Evolutionary conservation across 305 asterid species (phyloP), one percentile per base, ranked within the genome.

Genomic region (Plantago coronopus): DNA sequence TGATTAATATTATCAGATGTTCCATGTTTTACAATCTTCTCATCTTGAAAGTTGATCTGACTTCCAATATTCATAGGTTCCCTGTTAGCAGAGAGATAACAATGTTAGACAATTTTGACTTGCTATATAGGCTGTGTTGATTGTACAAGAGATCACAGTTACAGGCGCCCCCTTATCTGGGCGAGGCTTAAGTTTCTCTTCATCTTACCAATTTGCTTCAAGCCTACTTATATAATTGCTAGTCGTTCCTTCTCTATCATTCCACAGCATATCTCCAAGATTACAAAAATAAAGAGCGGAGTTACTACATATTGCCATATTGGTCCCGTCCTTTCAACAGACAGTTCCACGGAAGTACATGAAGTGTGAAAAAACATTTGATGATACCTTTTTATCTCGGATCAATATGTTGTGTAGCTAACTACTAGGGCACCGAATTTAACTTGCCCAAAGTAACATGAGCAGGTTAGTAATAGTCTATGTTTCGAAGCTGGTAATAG

Each of bases 41-140:
- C 15, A 38, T 69, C 21, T 42, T 9, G 34, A 21, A 34, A 27
- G 6, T 43, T 61, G 72, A 47, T 58, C 66, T 62, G 61, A 51
- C 19, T 8, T 61, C 25, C 18, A 62, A 55, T 48, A 10, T 56
- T 64, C 47, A 57, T 34, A 40, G 53, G 64, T 65, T 27, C 34
- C 34, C 34, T 27, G 34, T 0, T 27, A 27, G 34, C 34, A 66
- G 61, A 43, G 62, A 62, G 57, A 34, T 37, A 59, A 43, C 43
- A 18, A 29, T 22, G 34, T 53, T 64, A n/a, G 34, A 65, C 63
- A 76, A 60, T 75, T 74, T 72, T 62, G 76, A 72, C 70, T 40
- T 70, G 58, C 57, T 27, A 10, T 27, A 10, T 64, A 61, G 54
- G 67, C 51, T 58, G 53, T 46, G 63, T 66, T 51, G 49, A 66